Evolutionary conservation across 2,329 filamentous ascomycete genomes (phyloP).

Genomic region (Whalleya microplaca): DNA sequence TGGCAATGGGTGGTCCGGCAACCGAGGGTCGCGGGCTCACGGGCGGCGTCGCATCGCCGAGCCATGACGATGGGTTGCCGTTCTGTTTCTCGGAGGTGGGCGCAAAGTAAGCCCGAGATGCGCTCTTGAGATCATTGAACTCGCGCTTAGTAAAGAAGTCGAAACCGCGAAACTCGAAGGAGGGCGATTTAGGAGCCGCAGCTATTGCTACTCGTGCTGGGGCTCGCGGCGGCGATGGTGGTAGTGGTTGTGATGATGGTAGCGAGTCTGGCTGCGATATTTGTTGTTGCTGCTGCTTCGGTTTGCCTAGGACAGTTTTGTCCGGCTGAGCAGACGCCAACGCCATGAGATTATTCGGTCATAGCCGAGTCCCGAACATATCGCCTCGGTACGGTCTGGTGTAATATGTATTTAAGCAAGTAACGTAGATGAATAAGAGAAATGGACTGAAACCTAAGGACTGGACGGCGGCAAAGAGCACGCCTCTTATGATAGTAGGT

Average conservation of each 20-base stretch:
- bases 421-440: background rate
- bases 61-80: constrained; percentile 34
- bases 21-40: constrained; percentile 26
- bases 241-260: constrained; percentile 7
- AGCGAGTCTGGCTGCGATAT: background rate
- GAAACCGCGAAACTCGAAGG: constrained; percentile 37
- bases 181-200: constrained; percentile 10
- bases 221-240: constrained; percentile 3
- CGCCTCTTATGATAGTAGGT: constrained; percentile 7
- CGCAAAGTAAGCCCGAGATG: constrained; percentile 34
- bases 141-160: constrained; percentile 38
- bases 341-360: constrained; percentile 27
- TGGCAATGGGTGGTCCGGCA: constrained; percentile 4
- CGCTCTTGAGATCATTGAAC: constrained; percentile 34
- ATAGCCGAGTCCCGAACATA: background rate
- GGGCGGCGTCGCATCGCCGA: constrained; percentile 38
- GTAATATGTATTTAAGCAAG: no score
- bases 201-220: background rate
- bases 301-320: constrained; percentile 14
- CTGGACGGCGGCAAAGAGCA: constrained; percentile 28
- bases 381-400: constrained; percentile 10
- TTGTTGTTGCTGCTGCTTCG: constrained; percentile 10
- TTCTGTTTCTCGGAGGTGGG: constrained; percentile 17
- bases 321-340: constrained; percentile 18
- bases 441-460: constrained; percentile 18